Base-by-base conservation (phyloP, 768 basidiomycete genomes). In the Boletus reticulatus region DNA sequence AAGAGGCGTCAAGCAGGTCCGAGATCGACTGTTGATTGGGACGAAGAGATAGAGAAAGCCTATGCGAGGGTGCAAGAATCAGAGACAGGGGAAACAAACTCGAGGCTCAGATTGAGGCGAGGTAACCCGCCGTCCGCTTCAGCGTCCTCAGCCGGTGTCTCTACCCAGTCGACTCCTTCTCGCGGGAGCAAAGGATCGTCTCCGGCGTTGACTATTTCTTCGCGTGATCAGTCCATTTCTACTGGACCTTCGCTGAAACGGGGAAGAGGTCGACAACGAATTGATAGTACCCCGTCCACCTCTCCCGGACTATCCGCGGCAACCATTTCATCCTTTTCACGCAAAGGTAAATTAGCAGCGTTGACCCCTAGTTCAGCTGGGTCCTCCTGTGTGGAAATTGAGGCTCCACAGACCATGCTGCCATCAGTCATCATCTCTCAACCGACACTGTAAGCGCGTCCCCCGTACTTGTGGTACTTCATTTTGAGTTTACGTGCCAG, bases 1-100 rank as follows among this genome's bases (percentile, higher is more conserved):
- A 63, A 62, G 39, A 57, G 39, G 36, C 52, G 45, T 37, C 58
- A 46, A 9, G 43, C 48, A 4, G 46, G 31, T 38, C 48, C 53
- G 8, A 34, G 41, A 20, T 60, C 60, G 17, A 51, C 69, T 7
- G 52, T 42, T 17, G 37, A 53, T 6, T 71, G 69, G 69, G 71
- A 72, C 24, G 56, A 58, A 38, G 63, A 71, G 36, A 57, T 72
- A 48, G 69, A 71, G 7, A 38, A 12, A 1, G 59, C 58, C 0
- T 59, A 62, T 38, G 39, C 50, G 5, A 59, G 48, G 38, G 19
- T 60, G 29, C 62, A 70, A 37, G 69, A 72, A 45, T 69, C 62
- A 2, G 67, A 71, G 51, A 61, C 14, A 2, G 65, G 70, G 9
- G 69, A 66, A 42, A 29, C 38, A 47, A 65, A 45, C 44, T 55